phyloP scores from a whole-genome alignment of 805 yeast genomes.

The Diddensiella transvaalensis region DNA sequence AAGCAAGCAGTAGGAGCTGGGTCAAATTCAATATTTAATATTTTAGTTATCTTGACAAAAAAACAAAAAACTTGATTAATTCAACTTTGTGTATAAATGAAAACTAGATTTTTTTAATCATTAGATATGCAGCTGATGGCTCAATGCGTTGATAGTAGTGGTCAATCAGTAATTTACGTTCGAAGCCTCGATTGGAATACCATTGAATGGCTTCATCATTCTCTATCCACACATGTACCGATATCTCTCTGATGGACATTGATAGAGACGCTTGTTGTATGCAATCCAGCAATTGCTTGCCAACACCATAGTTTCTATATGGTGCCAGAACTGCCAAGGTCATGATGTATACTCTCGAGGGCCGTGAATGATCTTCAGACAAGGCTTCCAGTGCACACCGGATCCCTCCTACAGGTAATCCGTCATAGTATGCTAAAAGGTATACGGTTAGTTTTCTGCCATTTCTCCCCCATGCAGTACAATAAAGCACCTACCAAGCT shows the following conservation, averaged over 20 bases:
- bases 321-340: constrained; percentile 63
- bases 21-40: not conserved
- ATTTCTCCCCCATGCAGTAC: too few species aligned
- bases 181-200: constrained; percentile 52
- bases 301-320: constrained; percentile 62
- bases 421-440: constrained; percentile 56
- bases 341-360: constrained; percentile 60
- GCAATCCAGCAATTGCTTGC: constrained; percentile 52
- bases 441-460: constrained; percentile 6
- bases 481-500: constrained; percentile 43
- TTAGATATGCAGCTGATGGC: constrained; percentile 44
- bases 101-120: not conserved
- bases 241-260: constrained; percentile 50
- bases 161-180: constrained; percentile 34
- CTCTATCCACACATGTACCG: constrained; percentile 50
- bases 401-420: constrained; percentile 76
- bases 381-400: constrained; percentile 44
- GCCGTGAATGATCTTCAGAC: constrained; percentile 40
- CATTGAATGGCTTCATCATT: constrained; percentile 45
- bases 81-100: not conserved
- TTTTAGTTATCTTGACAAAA: not conserved
- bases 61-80: not conserved
- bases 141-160: constrained; percentile 47
- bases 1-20: not conserved
- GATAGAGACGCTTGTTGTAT: constrained; percentile 54